Base-by-base conservation (phyloP, 2,329 filamentous ascomycete species). In the Anthostomella pinea region DNA sequence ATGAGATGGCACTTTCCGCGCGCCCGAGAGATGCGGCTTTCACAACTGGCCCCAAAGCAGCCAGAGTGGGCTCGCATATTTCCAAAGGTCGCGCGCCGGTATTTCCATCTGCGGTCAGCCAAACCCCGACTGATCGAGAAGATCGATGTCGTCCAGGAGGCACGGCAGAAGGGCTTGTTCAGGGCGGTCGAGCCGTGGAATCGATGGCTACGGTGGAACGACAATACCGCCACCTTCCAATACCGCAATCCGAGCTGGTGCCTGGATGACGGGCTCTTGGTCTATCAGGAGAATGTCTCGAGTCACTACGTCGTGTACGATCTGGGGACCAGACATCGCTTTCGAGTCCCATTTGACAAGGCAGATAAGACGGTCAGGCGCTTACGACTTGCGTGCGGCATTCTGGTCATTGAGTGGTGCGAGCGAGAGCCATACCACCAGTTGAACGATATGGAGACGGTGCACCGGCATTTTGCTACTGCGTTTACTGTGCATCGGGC, bases 401-500 rank as follows among this genome's bases (percentile, higher is more conserved):
- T 80, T n/a, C 60, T 84, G n/a, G 51, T 82, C 13, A 60, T 83
- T n/a, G 79, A 83, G 53, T 83, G 79, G 78, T 77, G 75, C 32
- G 74, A 79, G 49, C 56, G 63, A 2, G 62, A 68, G 18, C 60
- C 71, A 1, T 75, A 69, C 43, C 69, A 75, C 52, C 67, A 70
- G 53, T 55, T 74, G 15, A 73, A 76, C 52, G 67, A 71, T 38
- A 59, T 61, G 30, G 72, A 74, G 43, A 61, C 63, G 2, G 70
- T 76, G 1, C 70, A 76, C 56, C 67, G 72, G 5, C 78, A 82
- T 56, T 81, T 75, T 52, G 77, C 75, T 5, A 79, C 76, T 2
- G 73, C 73, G 1, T 81, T 75, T 51, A 72, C 79, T 43, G 59
- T 83, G 18, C 29, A 41, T 26, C 48, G 49, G 8, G 24, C 33